These are phyloP conservation scores for Chrysochromulina tobinii DNA, from an alignment of 78 protist species.

Conservation along the genomic window DNA sequence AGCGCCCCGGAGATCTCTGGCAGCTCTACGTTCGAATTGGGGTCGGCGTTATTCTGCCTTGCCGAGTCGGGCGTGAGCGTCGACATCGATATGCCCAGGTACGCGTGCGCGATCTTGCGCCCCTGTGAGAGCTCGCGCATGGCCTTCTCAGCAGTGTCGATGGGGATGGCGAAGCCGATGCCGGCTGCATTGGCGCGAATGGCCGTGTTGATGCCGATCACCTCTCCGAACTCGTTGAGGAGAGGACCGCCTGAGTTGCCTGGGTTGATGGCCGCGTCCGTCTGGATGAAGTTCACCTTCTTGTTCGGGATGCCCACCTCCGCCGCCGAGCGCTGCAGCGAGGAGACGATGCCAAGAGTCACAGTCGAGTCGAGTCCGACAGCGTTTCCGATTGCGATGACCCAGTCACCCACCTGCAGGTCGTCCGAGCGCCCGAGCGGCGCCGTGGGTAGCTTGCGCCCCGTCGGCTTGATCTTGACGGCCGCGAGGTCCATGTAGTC, in stretches of 20 bases:
- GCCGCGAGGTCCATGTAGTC: slow-evolving; percentile 15
- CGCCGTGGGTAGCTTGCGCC: neutral
- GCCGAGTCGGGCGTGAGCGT: slow-evolving; percentile 10
- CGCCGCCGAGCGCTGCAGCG: neutral
- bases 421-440: neutral
- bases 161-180: slow-evolving; percentile 30
- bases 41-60: neutral
- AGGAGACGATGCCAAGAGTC: slow-evolving; percentile 15
- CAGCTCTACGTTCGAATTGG: neutral
- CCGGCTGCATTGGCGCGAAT: slow-evolving; percentile 31
- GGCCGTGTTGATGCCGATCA: slow-evolving; percentile 21
- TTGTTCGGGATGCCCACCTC: slow-evolving; percentile 30
- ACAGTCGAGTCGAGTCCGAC: slow-evolving; percentile 23
- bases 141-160: neutral
- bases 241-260: slow-evolving; percentile 20
- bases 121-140: neutral
- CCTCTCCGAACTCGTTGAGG: slow-evolving; percentile 7
- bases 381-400: slow-evolving; percentile 9
- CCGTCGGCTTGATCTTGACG: neutral
- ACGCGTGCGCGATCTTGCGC: neutral
- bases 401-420: slow-evolving; percentile 30
- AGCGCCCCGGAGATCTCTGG: neutral
- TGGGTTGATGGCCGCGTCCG: slow-evolving; percentile 25
- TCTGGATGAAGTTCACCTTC: slow-evolving; percentile 23
- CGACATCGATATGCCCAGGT: neutral